Percentiles rank a stretch among this genome's conserved stretches.
phyloP scores from a whole-genome alignment of 2,329 filamentous ascomycete species.

The Diplodia seriata region DNA sequence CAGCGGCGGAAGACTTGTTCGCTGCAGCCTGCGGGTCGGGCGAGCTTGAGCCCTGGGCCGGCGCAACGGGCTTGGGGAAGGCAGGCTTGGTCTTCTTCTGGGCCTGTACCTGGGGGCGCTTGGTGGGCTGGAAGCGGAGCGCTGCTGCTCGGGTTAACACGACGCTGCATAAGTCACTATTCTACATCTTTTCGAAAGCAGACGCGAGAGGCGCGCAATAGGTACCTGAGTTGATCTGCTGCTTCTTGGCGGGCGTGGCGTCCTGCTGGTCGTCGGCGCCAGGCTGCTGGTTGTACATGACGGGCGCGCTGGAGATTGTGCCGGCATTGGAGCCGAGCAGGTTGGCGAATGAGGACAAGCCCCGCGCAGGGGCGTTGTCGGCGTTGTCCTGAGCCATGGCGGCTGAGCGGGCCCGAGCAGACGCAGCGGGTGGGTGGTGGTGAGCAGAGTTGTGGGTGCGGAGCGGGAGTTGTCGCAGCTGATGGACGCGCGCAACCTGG shows the following conservation, averaged over 20 bases:
- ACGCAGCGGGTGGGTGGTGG: not conserved
- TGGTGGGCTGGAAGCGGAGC: conserved; percentile 86
- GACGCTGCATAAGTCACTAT: conserved; percentile 32
- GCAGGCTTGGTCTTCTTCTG: conserved; percentile 69
- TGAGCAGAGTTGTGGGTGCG: conserved; percentile 2
- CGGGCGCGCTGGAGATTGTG: conserved; percentile 80
- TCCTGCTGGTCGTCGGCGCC: conserved; percentile 57
- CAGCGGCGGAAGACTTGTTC: conserved; percentile 23
- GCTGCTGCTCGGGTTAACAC: conserved; percentile 32
- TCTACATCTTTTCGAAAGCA: conserved; percentile 36
- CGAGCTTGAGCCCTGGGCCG: conserved; percentile 34
- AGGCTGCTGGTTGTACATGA: conserved; percentile 67
- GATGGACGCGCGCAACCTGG: conserved; percentile 23
- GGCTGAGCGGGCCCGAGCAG: conserved; percentile 12
- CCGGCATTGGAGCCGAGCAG: conserved; percentile 68
- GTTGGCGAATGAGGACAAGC: conserved; percentile 82
- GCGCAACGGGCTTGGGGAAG: conserved; percentile 59
- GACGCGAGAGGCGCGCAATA: conserved; percentile 36
- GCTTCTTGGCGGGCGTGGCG: conserved; percentile 60
- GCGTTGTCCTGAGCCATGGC: conserved; percentile 31
- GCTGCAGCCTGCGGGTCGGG: conserved; percentile 34
- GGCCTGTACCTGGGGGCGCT: conserved; percentile 64
- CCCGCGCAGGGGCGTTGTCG: conserved; percentile 29
- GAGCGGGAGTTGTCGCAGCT: conserved; percentile 3
- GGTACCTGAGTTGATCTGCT: conserved; percentile 69